A percentile compares a stretch with the other conserved stretches of the same genome.
Conservation (phyloP, 257 asterid species). For the Nicotiana benthamiana region DNA sequence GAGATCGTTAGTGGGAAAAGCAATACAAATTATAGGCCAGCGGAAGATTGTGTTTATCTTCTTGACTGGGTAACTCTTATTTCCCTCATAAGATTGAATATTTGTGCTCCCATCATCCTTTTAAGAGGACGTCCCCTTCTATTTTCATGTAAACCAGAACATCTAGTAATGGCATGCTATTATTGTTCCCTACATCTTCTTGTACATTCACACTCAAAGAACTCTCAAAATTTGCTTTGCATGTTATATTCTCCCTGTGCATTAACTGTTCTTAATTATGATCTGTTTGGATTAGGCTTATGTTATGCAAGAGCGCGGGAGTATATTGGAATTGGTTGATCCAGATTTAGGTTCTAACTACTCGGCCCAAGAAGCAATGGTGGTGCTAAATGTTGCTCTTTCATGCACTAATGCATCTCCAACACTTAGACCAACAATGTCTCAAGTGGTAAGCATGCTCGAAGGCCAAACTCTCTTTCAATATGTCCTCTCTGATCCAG, state of each 20-base stretch:
- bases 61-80: conserved; percentile 68
- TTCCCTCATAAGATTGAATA: neutral
- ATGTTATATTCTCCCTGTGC: neutral
- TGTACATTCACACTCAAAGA: neutral
- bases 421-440: conserved; percentile 75
- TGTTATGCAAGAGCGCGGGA: conserved; percentile 74
- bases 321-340: conserved; percentile 66
- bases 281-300: conserved; percentile 48
- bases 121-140: neutral
- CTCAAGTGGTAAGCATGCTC: conserved; percentile 90
- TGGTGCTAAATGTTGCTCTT: conserved; percentile 65
- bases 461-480: conserved; percentile 77
- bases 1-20: conserved; percentile 87
- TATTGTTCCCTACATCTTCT: neutral
- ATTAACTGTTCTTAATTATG: neutral
- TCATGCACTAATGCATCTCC: conserved; percentile 81
- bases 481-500: conserved; percentile 72
- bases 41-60: conserved; percentile 67
- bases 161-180: neutral
- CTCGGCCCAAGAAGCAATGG: conserved; percentile 58
- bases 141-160: neutral
- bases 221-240: neutral
- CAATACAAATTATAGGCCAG: conserved; percentile 76
- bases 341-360: conserved; percentile 59
- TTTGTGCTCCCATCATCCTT: neutral